Evolutionary conservation across 2,329 filamentous ascomycete genomes (phyloP).

Genomic region (Apiospora kogelbergensis): DNA sequence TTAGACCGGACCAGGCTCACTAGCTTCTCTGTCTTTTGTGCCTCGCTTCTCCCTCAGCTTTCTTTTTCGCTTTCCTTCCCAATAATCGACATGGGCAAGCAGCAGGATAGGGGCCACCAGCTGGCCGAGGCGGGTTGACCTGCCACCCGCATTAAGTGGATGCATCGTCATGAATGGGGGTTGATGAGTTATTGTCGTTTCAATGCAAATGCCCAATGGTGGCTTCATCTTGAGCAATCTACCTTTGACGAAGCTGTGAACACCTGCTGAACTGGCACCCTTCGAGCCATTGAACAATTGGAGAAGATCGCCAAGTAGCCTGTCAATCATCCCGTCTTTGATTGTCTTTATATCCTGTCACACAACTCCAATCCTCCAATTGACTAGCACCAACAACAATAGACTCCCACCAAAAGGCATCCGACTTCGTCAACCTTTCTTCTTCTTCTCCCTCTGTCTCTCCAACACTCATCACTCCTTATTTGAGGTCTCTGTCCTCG

Average conservation of each 20-base stretch:
- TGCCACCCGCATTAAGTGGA: conserved; percentile 14
- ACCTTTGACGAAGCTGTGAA: background rate
- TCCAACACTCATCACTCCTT: background rate
- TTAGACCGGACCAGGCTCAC: background rate
- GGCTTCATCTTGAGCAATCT: background rate
- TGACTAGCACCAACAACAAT: conserved; percentile 6
- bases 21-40: background rate
- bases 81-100: background rate
- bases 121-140: conserved; percentile 15
- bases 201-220: background rate
- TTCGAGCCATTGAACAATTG: background rate
- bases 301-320: background rate
- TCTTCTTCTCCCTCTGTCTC: background rate
- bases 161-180: conserved; percentile 9
- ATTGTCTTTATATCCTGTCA: background rate
- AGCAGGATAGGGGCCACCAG: conserved; percentile 8
- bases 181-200: background rate
- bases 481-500: background rate
- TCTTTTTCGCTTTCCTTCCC: background rate
- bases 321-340: background rate
- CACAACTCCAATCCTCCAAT: background rate
- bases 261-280: background rate
- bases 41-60: background rate
- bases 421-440: background rate
- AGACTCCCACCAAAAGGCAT: background rate